phyloP scores from a whole-genome alignment of 345 rosid species.

The Euphorbia peplus region DNA sequence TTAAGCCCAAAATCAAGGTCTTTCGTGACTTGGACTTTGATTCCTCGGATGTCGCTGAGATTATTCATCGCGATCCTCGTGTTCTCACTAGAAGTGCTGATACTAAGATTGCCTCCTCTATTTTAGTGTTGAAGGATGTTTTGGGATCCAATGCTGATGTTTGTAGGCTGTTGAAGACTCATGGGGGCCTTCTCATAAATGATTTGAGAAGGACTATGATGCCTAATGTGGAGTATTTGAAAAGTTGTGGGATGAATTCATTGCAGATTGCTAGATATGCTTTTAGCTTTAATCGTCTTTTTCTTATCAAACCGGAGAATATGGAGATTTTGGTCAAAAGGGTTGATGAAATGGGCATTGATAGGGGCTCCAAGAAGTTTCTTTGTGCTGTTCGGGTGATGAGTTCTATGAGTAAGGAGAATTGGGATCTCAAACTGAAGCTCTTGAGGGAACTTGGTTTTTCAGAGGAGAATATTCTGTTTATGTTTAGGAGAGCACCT shows the following conservation, averaged over 20 bases:
- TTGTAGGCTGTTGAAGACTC: conserved; percentile 13
- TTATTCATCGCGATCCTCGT: conserved; percentile 29
- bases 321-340: conserved; percentile 20
- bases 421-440: conserved; percentile 32
- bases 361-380: conserved; percentile 28
- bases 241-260: conserved; percentile 24
- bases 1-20: no score
- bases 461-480: conserved; percentile 28
- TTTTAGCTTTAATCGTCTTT: conserved; percentile 21
- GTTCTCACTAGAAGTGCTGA: conserved; percentile 23
- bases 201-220: conserved; percentile 33
- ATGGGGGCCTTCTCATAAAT: conserved; percentile 19
- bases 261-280: conserved; percentile 23
- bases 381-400: conserved; percentile 26
- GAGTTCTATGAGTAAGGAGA: conserved; percentile 30
- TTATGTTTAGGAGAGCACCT: conserved; percentile 21
- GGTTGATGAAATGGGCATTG: neutral
- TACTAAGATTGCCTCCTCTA: conserved; percentile 1
- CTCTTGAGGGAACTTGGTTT: conserved; percentile 19
- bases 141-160: conserved; percentile 22
- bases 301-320: conserved; percentile 24
- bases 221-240: conserved; percentile 25
- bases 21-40: neutral
- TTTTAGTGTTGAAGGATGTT: conserved; percentile 22
- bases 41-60: conserved; percentile 10